Conservation (phyloP, 305 asterid species). For the Andrographis paniculata region DNA sequence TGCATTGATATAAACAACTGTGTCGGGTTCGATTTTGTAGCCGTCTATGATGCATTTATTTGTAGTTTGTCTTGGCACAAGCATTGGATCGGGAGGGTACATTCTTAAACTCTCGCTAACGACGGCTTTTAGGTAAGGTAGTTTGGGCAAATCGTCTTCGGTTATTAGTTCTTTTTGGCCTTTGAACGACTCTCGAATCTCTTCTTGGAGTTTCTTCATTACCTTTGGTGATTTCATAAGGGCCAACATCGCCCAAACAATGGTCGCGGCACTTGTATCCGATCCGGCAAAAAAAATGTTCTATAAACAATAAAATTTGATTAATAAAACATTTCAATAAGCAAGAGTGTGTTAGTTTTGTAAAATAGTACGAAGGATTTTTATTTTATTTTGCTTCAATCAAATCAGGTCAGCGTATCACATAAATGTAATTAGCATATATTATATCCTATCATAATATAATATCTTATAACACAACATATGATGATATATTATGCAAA, state of each 20-base stretch:
- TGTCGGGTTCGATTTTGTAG: constrained; percentile 21
- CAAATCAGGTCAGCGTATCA: too few relatives aligned
- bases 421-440: too few relatives aligned
- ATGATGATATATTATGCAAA: too few relatives aligned
- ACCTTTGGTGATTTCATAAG: constrained; percentile 20
- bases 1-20: constrained; percentile 22
- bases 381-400: too few relatives aligned
- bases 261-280: constrained; percentile 26
- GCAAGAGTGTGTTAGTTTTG: too few relatives aligned
- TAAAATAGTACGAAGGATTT: too few relatives aligned
- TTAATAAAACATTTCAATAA: too few relatives aligned
- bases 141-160: constrained; percentile 27
- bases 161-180: constrained; percentile 18
- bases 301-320: not conserved
- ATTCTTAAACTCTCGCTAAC: constrained; percentile 28
- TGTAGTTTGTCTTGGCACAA: constrained; percentile 23
- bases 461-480: too few relatives aligned
- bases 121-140: constrained; percentile 24
- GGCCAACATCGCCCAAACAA: constrained; percentile 35
- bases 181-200: constrained; percentile 18
- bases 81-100: constrained; percentile 39
- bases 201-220: constrained; percentile 24
- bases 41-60: constrained; percentile 17
- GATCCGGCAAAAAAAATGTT: constrained; percentile 32
- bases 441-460: too few relatives aligned